Base-by-base conservation (phyloP, 306 rosid genomes). In the Dicorynia guianensis region DNA sequence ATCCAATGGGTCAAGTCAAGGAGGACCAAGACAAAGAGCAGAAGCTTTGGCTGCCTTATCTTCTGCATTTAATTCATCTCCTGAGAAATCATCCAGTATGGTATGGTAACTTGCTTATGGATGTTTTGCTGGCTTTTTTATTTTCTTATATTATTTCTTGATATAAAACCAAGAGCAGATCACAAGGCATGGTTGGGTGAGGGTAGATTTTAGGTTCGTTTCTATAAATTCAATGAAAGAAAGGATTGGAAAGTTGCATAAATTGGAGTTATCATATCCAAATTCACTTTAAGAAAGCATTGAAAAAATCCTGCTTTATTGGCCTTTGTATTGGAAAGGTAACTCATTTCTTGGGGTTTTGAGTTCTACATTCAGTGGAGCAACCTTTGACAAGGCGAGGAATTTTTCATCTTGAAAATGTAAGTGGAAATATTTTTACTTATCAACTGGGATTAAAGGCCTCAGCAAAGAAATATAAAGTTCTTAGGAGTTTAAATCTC, bases 41-140 rank as follows among this genome's bases (percentile, higher is more conserved):
- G 89, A 79, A 85, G 89, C 89, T 67, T 72, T 85, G 72, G 89
- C 86, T 47, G 89, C 89, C 59, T 82, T 85, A 62, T 75, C 77
- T 40, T 82, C 89, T 71, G 99, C 99, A 34, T 96, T 96, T 71
- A 86, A 80, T 77, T 87, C 99, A 59, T 81, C 97, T 20, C 69
- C 97, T 15, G 89, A 78, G 8, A 4, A 62, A 56, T 2, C 76
- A 49, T 40, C 88, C 68, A 63, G 64, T 65, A 35, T 10, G 69
- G 88, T 84, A 84, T 47, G 77, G 47, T 36, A 42, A 20, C 18
- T 34, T 72, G 55, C 58, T 44, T 71, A 60, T 48, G 13, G 33
- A 65, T 60, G 50, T 13, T 50, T 59, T 47, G 36, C 14, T n/a
- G 5, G 30, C 14, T 19, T 84, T 57, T 66, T 64, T 53, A 17